Evolutionary conservation across 345 rosid genomes (phyloP), one percentile per base, ranked within the genome.

Genomic region (Camelina hispida): DNA sequence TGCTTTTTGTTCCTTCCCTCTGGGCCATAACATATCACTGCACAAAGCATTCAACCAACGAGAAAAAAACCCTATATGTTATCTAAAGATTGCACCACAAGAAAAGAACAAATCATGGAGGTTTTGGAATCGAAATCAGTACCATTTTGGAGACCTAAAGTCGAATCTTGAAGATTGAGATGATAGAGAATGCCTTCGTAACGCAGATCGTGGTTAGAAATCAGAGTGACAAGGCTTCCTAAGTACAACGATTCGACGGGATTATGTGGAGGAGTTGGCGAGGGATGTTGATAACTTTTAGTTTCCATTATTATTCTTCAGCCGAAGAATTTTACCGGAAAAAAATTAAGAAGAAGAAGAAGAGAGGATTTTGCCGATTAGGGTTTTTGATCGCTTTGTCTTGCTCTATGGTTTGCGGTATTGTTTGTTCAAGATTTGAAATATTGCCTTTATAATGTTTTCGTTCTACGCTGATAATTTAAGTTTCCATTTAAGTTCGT

Each of bases 11-110:
- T 80, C 5, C 85, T 73, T 46, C 73, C 86, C 9, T 87, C 87
- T 23, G 86, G 81, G 28, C 87, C 89, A 70, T 57, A 84, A 57
- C 86, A 85, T 66, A 70, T 74, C 14, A 83, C 89, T 87, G 80
- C 66, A 79, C 20, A 79, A 37, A 40, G 11, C 14, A 40, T 40
- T 40, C 43, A 40, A 40, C 5, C 13, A 66, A 16, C 42, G 46
- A 8, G n/a, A 37, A 37, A 9, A 22, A 37, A 37, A 9, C 9
- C 11, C 18, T 42, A 42, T 14, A 5, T 42, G 23, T 28, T 55
- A 28, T 4, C 7, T 37, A 63, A 23, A 46, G 54, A 6, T 63
- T 63, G 40, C 30, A n/a, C 28, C 9, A 15, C 32, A 58, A 71
- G 50, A 46, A 70, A 42, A 2, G 10, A 37, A 6, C 20, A 61